Percentiles rank a stretch among this genome's conserved stretches.
These are phyloP conservation scores for Daldinia bambusicola DNA, from an alignment of 495 filamentous ascomycete species.

Conservation along the genomic window DNA sequence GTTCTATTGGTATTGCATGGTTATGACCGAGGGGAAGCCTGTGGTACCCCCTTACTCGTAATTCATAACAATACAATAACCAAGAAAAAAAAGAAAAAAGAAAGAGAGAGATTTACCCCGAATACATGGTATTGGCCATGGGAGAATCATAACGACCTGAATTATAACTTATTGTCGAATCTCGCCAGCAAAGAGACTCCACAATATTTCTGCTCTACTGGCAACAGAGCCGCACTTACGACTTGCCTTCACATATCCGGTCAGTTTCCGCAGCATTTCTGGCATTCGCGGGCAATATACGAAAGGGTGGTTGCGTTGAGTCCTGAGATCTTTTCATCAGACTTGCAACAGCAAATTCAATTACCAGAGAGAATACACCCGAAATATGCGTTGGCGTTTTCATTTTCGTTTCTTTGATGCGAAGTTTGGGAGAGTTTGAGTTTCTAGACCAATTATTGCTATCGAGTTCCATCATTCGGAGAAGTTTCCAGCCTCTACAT, in stretches of 20 bases:
- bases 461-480: neutral
- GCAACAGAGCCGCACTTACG: constrained; percentile 4
- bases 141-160: constrained; percentile 14
- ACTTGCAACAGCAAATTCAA: neutral
- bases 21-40: constrained; percentile 1
- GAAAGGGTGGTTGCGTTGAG: neutral
- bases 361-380: neutral
- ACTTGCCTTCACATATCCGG: constrained; percentile 15
- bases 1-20: neutral
- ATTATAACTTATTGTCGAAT: constrained; percentile 21
- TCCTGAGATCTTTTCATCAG: neutral
- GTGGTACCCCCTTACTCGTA: neutral
- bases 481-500: neutral
- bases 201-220: constrained; percentile 9
- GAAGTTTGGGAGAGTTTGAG: constrained; percentile 2
- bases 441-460: neutral
- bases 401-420: neutral
- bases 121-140: constrained; percentile 22
- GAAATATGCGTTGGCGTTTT: neutral
- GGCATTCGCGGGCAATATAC: neutral
- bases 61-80: neutral
- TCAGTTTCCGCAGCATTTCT: constrained; percentile 1
- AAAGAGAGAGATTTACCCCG: constrained; percentile 17
- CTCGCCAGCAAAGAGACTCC: constrained; percentile 10
- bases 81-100: constrained; percentile 9